Percentiles rank a stretch among this genome's conserved stretches.
These are phyloP conservation scores for Pseudogymnoascus destructans DNA, from an alignment of 2,329 filamentous ascomycete genomes.

Conservation along the genomic window DNA sequence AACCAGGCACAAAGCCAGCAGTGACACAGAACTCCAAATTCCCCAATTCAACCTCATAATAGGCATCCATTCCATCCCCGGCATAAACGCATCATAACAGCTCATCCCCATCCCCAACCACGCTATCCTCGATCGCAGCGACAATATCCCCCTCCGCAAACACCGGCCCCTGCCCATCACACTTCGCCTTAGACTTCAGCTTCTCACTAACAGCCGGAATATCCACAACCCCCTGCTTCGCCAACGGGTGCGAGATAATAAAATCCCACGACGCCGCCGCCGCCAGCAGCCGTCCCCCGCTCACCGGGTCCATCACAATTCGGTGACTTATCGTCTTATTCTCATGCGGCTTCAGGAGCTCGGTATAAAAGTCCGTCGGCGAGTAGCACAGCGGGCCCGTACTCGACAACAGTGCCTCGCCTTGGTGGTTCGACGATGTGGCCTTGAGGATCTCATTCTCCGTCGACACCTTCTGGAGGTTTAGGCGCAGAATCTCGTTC, in stretches of 20 bases:
- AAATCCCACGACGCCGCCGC: conserved; percentile 79
- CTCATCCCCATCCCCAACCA: conserved; percentile 65
- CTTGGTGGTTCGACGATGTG: conserved; percentile 42
- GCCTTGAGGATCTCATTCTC: conserved; percentile 89
- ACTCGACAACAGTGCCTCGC: conserved; percentile 32
- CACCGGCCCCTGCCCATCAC: conserved; percentile 78
- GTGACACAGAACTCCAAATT: neutral
- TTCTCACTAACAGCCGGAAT: conserved; percentile 68
- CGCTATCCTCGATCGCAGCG: conserved; percentile 64
- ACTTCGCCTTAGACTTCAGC: conserved; percentile 61
- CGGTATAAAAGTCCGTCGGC: conserved; percentile 58
- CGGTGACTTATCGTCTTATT: conserved; percentile 55
- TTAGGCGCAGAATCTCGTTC: conserved; percentile 74
- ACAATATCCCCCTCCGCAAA: conserved; percentile 67
- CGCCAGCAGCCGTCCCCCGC: conserved; percentile 56
- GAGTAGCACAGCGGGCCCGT: conserved; percentile 58
- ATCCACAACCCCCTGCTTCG: conserved; percentile 65
- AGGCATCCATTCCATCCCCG: neutral
- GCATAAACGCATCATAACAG: conserved; percentile 38
- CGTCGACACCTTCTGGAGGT: conserved; percentile 70
- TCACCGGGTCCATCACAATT: conserved; percentile 49
- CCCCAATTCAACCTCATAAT: neutral
- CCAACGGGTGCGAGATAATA: conserved; percentile 69
- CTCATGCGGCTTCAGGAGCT: conserved; percentile 45
- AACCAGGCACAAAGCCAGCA: neutral